Evolutionary conservation across 352 stramenopile species (phyloP).

Genomic region (Phytopythium kandeliae): DNA sequence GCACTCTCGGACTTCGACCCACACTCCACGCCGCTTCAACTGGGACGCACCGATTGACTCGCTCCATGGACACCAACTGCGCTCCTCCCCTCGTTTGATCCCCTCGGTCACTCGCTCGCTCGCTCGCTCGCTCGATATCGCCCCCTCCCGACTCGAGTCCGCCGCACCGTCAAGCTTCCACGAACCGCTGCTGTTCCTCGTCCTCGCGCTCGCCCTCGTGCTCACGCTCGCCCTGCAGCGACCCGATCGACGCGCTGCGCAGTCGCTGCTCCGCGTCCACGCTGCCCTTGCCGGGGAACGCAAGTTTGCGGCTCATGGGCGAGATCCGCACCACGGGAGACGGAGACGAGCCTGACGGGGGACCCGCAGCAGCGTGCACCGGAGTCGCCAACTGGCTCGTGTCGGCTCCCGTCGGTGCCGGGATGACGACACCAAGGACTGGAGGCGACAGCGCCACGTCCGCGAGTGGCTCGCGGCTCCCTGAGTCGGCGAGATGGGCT

Average conservation of each 20-base stretch:
- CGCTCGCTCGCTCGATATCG: too few species aligned
- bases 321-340: slow-evolving; percentile 27
- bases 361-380: slow-evolving; percentile 11
- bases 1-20: too few species aligned
- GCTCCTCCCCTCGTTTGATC: too few species aligned
- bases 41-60: too few species aligned
- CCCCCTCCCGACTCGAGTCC: too few species aligned
- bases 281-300: slow-evolving; percentile 21
- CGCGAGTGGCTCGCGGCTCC: not conserved
- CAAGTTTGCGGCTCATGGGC: slow-evolving; percentile 41
- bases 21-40: too few species aligned
- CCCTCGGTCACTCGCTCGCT: too few species aligned
- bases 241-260: slow-evolving; percentile 31
- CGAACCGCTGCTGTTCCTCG: not conserved
- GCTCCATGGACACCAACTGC: too few species aligned
- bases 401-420: slow-evolving; percentile 3
- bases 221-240: slow-evolving; percentile 27
- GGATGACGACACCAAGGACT: slow-evolving; percentile 19
- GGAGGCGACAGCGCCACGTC: not conserved
- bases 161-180: not conserved
- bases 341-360: slow-evolving; percentile 4
- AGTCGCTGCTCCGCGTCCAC: slow-evolving; percentile 17
- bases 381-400: slow-evolving; percentile 21
- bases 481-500: not conserved
- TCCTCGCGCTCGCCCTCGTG: too few species aligned